These are phyloP conservation scores for Hydnum rufescens DNA, from an alignment of 768 basidiomycete genomes.

Conservation along the genomic window DNA sequence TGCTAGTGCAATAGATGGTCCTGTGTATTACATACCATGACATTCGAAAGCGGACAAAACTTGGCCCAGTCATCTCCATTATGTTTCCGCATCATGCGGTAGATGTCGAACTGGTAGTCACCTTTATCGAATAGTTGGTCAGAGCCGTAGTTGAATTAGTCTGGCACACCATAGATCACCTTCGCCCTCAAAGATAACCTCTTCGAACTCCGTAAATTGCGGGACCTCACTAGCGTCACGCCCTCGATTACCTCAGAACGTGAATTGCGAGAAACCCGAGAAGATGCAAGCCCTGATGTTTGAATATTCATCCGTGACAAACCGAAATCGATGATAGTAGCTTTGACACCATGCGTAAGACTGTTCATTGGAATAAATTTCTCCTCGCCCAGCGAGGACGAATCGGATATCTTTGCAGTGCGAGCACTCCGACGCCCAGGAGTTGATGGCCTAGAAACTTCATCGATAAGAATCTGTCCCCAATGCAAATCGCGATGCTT, in stretches of 20 bases:
- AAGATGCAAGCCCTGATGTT: conserved; percentile 26
- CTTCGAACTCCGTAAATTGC: conserved; percentile 69
- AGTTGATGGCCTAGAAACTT: neutral
- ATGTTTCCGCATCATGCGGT: conserved; percentile 62
- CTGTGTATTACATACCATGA: conserved; percentile 64
- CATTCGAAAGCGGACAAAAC: conserved; percentile 69
- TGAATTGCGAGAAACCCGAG: too few species aligned
- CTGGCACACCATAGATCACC: conserved; percentile 25
- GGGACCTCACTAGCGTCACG: conserved; percentile 13
- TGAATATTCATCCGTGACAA: conserved; percentile 60
- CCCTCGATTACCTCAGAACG: neutral
- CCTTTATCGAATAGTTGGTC: too few species aligned
- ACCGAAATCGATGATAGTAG: conserved; percentile 88
- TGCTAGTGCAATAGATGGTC: neutral
- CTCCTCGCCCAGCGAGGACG: neutral
- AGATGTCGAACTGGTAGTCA: conserved; percentile 88
- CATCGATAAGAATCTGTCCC: conserved; percentile 80
- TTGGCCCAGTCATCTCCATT: conserved; percentile 47
- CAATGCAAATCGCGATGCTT: conserved; percentile 98
- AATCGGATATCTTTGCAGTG: neutral
- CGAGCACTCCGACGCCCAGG: neutral
- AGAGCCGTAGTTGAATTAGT: neutral
- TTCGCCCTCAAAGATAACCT: conserved; percentile 80
- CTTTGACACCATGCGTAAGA: conserved; percentile 40
- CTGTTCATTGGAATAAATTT: conserved; percentile 40